Evolutionary conservation across 208 protist species (phyloP).

Genomic region (Trichomonas vaginalis): DNA sequence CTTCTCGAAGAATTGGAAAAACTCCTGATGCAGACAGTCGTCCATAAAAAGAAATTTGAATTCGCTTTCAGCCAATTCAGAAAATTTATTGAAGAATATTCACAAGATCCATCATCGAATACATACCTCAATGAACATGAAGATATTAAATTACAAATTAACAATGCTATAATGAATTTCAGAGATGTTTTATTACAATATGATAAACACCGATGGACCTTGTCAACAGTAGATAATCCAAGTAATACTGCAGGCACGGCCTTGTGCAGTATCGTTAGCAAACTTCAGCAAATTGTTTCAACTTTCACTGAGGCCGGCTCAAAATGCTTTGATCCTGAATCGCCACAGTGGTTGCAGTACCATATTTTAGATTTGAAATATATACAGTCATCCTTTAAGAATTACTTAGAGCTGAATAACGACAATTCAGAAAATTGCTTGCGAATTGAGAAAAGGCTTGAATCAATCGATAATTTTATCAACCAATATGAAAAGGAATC

Average conservation of each 20-base stretch:
- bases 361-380: not conserved
- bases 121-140: not conserved
- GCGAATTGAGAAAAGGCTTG: not conserved
- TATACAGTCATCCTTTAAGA: not conserved
- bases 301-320: not conserved
- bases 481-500: not conserved
- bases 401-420: too few relatives aligned
- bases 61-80: not conserved
- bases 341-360: not conserved
- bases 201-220: not conserved
- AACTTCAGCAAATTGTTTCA: not conserved
- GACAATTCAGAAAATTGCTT: not conserved
- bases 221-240: not conserved
- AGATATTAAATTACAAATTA: not conserved
- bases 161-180: not conserved
- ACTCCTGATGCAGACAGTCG: not conserved
- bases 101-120: too few relatives aligned
- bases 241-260: not conserved
- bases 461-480: not conserved
- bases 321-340: not conserved
- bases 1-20: not conserved
- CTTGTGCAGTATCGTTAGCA: not conserved
- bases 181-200: not conserved
- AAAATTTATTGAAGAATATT: not conserved
- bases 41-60: slow-evolving; percentile 12